A percentile compares a stretch with the other conserved stretches of the same genome.
These are phyloP conservation scores for Candida ascalaphidarum DNA, from an alignment of 805 yeast species.

Conservation along the genomic window DNA sequence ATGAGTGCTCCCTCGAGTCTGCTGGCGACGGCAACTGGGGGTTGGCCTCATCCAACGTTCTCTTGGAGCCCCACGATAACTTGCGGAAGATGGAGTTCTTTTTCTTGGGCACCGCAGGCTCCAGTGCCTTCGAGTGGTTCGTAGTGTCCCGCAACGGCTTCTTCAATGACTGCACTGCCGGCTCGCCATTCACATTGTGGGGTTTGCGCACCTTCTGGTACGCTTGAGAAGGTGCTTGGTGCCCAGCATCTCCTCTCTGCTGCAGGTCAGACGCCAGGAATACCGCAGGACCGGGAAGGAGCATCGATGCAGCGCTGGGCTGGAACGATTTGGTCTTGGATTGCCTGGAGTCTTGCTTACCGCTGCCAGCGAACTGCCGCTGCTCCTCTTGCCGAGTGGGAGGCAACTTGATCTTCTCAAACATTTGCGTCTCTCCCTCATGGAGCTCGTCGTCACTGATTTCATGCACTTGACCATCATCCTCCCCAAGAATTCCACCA, in stretches of 20 bases:
- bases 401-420: constrained; percentile 43
- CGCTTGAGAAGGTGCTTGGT: too few species aligned
- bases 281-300: constrained; percentile 14
- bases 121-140: constrained; percentile 5
- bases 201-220: too few species aligned
- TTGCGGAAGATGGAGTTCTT: constrained; percentile 39
- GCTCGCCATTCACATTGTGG: too few species aligned
- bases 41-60: constrained; percentile 15
- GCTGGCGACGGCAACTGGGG: constrained; percentile 28
- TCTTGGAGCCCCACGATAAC: constrained; percentile 41
- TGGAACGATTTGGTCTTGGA: constrained; percentile 16
- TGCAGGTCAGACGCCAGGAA: too few species aligned
- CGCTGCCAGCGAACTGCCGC: constrained; percentile 1
- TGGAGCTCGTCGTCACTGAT: constrained; percentile 4
- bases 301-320: constrained; percentile 29
- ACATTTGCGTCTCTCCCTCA: too few species aligned
- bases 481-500: constrained; percentile 8
- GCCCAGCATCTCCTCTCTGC: too few species aligned
- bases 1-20: constrained; percentile 17
- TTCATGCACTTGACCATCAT: constrained; percentile 1
- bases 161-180: constrained; percentile 3
- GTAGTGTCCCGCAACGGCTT: constrained; percentile 30
- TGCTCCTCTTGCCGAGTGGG: constrained; percentile 17
- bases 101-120: constrained; percentile 13
- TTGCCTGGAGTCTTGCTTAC: constrained; percentile 1